Conservation (phyloP, 2,329 filamentous ascomycete genomes). For the Diatrype stigma region DNA sequence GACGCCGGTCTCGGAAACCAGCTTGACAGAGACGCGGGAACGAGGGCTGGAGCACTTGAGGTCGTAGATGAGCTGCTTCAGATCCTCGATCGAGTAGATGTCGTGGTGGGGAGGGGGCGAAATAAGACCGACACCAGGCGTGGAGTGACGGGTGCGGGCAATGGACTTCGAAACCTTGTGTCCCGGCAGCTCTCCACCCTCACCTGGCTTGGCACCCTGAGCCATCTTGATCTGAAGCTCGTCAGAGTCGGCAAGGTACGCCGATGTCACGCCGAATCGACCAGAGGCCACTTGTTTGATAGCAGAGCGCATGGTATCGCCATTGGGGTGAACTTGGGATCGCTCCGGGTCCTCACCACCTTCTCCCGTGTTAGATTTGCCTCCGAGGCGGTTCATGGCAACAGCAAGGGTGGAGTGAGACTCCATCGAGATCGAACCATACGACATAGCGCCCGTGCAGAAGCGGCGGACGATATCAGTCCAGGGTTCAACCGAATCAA, state of each 20-base stretch:
- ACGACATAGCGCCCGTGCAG: conserved; percentile 97
- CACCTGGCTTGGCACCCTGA: conserved; percentile 94
- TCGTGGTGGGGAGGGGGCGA: conserved; percentile 96
- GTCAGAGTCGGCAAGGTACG: conserved; percentile 91
- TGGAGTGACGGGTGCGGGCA: conserved; percentile 91
- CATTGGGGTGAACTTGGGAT: conserved; percentile 79
- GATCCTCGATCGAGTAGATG: conserved; percentile 96
- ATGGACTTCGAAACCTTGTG: conserved; percentile 96
- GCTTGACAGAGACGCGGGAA: conserved; percentile 90
- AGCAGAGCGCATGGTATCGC: conserved; percentile 93
- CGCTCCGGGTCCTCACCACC: conserved; percentile 94
- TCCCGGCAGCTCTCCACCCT: conserved; percentile 93
- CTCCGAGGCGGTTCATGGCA: conserved; percentile 93
- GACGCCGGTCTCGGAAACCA: conserved; percentile 94
- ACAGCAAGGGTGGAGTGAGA: conserved; percentile 93
- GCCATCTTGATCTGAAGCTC: conserved; percentile 99
- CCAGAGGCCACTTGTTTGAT: conserved; percentile 98
- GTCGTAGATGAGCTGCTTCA: conserved; percentile 97
- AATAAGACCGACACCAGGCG: conserved; percentile 91
- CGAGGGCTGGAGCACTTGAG: conserved; percentile 94
- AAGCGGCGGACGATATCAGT: conserved; percentile 96
- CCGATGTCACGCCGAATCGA: conserved; percentile 91
- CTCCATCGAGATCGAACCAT: conserved; percentile 98
- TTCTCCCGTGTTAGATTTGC: conserved; percentile 97
- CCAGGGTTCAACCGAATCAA: conserved; percentile 97